Conservation (phyloP, 352 stramenopile species). For the Pythium aristosporum region DNA sequence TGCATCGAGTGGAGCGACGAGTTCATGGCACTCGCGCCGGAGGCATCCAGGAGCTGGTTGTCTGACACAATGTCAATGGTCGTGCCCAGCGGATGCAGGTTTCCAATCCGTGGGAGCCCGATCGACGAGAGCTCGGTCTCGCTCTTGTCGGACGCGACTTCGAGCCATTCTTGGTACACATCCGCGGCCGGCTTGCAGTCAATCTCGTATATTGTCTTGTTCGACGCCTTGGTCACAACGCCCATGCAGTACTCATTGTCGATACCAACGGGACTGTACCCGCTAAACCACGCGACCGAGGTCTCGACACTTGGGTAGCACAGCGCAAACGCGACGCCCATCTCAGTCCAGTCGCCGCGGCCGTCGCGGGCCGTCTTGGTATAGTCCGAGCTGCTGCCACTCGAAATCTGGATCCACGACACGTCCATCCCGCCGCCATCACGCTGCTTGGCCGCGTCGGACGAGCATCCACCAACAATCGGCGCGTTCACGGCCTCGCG, state of each 20-base stretch:
- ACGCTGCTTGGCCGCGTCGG: slow-evolving; percentile 68
- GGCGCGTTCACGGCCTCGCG: slow-evolving; percentile 75
- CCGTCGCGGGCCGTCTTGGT: slow-evolving; percentile 74
- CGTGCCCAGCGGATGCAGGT: slow-evolving; percentile 79
- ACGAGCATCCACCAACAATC: slow-evolving; percentile 84
- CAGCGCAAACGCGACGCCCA: slow-evolving; percentile 78
- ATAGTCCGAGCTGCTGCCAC: slow-evolving; percentile 76
- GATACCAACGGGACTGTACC: slow-evolving; percentile 74
- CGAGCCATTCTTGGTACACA: slow-evolving; percentile 87
- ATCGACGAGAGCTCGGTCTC: slow-evolving; percentile 72
- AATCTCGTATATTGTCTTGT: slow-evolving; percentile 87
- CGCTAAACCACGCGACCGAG: slow-evolving; percentile 86
- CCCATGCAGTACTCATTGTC: slow-evolving; percentile 85
- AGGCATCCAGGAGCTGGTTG: slow-evolving; percentile 49
- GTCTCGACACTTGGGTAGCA: slow-evolving; percentile 87
- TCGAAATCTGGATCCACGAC: slow-evolving; percentile 88
- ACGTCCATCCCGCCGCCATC: slow-evolving; percentile 60
- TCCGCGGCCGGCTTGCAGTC: slow-evolving; percentile 78
- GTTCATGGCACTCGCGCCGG: slow-evolving; percentile 35
- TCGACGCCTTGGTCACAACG: slow-evolving; percentile 81
- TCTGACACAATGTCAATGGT: slow-evolving; percentile 73
- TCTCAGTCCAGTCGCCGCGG: slow-evolving; percentile 77
- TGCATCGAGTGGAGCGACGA: slow-evolving; percentile 80
- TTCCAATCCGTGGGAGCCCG: slow-evolving; percentile 77
- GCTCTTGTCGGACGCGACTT: slow-evolving; percentile 73